phyloP scores from a whole-genome alignment of 139 green algal genomes.

The Zygnema cylindricum region DNA sequence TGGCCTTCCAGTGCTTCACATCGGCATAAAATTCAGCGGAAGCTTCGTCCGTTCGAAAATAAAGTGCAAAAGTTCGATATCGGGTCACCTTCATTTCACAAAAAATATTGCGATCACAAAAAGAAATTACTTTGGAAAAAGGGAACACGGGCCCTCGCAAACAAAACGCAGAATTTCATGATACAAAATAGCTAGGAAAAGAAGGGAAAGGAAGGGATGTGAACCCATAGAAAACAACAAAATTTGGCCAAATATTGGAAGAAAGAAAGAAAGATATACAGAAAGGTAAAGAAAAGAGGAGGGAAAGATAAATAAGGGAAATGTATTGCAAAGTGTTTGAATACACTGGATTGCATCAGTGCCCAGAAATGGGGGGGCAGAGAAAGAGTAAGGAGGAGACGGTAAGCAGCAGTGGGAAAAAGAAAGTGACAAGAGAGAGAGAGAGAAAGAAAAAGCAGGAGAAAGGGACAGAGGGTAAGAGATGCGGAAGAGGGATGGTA shows the following conservation, averaged over 20 bases:
- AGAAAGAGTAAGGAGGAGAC: not conserved
- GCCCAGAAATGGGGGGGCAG: not conserved
- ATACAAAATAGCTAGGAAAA: not conserved
- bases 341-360: not conserved
- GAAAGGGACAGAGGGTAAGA: conserved; percentile 19
- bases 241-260: conserved; percentile 19
- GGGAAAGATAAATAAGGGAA: conserved; percentile 11
- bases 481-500: not conserved
- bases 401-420: not conserved
- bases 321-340: conserved; percentile 21
- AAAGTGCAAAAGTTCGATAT: not conserved
- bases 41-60: not conserved
- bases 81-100: not conserved
- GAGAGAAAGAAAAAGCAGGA: conserved; percentile 29
- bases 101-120: no score
- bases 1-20: not conserved
- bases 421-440: conserved; percentile 17
- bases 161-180: not conserved
- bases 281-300: conserved; percentile 25
- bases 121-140: no score
- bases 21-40: not conserved
- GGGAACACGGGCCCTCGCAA: no score
- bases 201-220: no score
- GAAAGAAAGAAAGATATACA: conserved; percentile 34
- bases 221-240: conserved; percentile 37